phyloP scores from a whole-genome alignment of 306 rosid genomes.

The Malus orientalis region DNA sequence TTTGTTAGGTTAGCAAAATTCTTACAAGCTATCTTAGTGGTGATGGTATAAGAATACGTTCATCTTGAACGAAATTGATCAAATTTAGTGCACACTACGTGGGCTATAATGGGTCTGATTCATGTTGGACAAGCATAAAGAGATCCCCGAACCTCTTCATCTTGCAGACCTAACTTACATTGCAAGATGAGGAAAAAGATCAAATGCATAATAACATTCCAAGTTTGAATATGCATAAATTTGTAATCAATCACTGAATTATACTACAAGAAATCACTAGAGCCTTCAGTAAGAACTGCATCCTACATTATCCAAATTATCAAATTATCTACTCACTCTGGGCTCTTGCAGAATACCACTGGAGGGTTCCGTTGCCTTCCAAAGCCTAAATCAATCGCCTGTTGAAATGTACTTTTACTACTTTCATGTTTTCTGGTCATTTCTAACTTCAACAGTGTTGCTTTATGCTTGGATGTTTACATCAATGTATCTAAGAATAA shows the following conservation, averaged over 20 bases:
- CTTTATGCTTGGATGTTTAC: no score
- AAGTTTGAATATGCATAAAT: no score
- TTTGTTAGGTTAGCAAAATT: no score
- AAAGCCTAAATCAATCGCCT: no score
- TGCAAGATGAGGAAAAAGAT: background rate
- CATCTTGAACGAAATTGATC: conserved; percentile 44
- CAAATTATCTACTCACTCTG: conserved; percentile 53
- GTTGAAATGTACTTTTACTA: background rate
- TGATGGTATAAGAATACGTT: conserved; percentile 23
- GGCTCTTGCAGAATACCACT: conserved; percentile 60
- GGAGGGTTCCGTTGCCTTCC: conserved; percentile 35
- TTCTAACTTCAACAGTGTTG: no score
- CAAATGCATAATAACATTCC: background rate
- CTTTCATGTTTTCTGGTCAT: no score
- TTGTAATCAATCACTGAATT: background rate
- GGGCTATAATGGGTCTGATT: conserved; percentile 64
- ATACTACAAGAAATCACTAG: conserved; percentile 27
- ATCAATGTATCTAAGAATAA: no score
- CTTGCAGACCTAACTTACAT: conserved; percentile 18
- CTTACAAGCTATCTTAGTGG: background rate
- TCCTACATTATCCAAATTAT: conserved; percentile 54
- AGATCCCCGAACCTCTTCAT: conserved; percentile 44
- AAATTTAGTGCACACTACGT: conserved; percentile 58
- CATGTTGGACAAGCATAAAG: conserved; percentile 47
- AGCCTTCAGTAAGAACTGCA: conserved; percentile 44